A percentile compares a stretch with the other conserved stretches of the same genome.
These are phyloP conservation scores for Aspergillus conjunctus DNA, from an alignment of 495 filamentous ascomycete genomes.

Conservation along the genomic window DNA sequence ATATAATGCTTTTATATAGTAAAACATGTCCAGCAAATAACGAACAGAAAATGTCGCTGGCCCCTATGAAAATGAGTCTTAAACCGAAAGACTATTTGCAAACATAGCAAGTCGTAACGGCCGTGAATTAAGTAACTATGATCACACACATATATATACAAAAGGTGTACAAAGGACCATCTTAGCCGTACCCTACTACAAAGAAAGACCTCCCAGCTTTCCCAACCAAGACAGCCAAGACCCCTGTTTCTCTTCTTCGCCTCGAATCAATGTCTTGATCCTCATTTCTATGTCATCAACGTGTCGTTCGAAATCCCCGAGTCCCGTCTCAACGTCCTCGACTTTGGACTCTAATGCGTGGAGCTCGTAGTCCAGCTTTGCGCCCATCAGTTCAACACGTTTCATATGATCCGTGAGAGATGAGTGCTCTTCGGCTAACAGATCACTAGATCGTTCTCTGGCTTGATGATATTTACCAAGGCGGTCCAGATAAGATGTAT, in stretches of 20 bases:
- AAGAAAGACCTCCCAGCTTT: constrained; percentile 39
- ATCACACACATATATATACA: constrained; percentile 17
- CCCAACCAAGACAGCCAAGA: constrained; percentile 53
- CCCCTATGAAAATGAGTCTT: no score
- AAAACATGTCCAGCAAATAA: no score
- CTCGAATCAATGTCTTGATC: constrained; percentile 67
- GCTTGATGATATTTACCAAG: constrained; percentile 63
- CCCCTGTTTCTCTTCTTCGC: constrained; percentile 64
- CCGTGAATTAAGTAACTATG: neutral
- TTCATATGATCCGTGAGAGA: constrained; percentile 72
- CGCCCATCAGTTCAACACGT: constrained; percentile 79
- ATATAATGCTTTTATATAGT: no score
- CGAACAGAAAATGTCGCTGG: no score
- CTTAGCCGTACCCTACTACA: neutral
- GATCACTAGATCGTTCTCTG: constrained; percentile 65
- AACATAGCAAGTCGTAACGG: neutral
- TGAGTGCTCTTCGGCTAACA: constrained; percentile 66
- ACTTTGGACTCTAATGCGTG: constrained; percentile 77
- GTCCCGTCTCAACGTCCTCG: constrained; percentile 82
- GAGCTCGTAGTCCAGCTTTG: constrained; percentile 94
- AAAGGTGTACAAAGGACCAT: constrained; percentile 5
- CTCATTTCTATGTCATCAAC: constrained; percentile 77
- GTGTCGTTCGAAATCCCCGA: constrained; percentile 77
- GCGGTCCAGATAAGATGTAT: constrained; percentile 67
- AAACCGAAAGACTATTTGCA: no score